phyloP scores from a whole-genome alignment of 2,329 filamentous ascomycete species.

The Penicillium fuscoglaucum region DNA sequence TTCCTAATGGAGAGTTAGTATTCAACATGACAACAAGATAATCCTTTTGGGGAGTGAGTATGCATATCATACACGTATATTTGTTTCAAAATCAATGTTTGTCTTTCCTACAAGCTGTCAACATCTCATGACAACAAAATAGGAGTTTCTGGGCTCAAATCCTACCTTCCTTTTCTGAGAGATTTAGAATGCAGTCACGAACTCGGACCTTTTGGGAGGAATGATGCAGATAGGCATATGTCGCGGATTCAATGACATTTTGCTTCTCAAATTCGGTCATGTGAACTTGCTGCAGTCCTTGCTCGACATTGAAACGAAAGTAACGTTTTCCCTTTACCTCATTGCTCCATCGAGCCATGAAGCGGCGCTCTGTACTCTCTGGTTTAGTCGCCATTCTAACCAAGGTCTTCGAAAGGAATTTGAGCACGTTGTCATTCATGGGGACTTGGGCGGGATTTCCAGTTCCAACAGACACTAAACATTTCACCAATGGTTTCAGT shows the following conservation, averaged over 20 bases:
- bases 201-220: background rate
- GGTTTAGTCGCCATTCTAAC: constrained; percentile 20
- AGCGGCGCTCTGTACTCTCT: constrained; percentile 12
- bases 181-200: constrained; percentile 12
- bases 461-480: constrained; percentile 31
- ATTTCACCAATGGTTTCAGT: constrained; percentile 18
- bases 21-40: too few species aligned
- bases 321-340: constrained; percentile 17
- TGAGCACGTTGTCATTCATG: constrained; percentile 14
- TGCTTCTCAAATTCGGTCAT: constrained; percentile 34
- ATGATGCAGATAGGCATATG: constrained; percentile 18
- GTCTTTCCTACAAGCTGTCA: background rate
- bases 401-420: constrained; percentile 20
- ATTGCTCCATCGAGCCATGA: constrained; percentile 20
- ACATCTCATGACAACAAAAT: too few species aligned
- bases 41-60: too few species aligned
- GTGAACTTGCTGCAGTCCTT: constrained; percentile 37
- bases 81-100: background rate
- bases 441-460: constrained; percentile 1
- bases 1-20: too few species aligned
- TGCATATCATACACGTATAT: background rate
- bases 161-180: constrained; percentile 10
- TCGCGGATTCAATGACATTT: constrained; percentile 14
- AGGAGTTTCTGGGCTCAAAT: too few species aligned
- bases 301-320: constrained; percentile 43